Evolutionary conservation across 2,329 filamentous ascomycete species (phyloP).

Genomic region (Colletotrichum salicis): DNA sequence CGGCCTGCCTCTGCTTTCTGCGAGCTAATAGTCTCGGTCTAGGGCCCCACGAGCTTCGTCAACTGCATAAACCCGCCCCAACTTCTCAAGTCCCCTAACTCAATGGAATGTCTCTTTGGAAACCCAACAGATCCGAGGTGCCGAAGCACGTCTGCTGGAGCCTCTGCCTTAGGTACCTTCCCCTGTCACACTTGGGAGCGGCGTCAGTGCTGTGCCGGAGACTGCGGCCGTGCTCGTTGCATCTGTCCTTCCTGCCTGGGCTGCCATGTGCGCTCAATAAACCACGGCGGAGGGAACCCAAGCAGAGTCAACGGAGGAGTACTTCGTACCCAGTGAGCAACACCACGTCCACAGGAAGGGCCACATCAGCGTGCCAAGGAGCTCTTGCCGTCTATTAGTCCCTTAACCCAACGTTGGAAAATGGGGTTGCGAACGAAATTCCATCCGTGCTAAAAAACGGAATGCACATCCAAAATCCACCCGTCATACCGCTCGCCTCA

Average conservation of each 20-base stretch:
- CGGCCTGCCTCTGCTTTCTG: not conserved
- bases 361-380: conserved; percentile 27
- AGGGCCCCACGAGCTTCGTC: not conserved
- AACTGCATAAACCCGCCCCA: not conserved
- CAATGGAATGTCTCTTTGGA: not conserved
- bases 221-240: conserved; percentile 20
- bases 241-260: conserved; percentile 10
- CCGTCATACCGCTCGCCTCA: conserved; percentile 15
- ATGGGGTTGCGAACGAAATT: conserved; percentile 9
- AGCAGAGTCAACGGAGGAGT: not conserved
- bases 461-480: conserved; percentile 20
- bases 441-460: conserved; percentile 24
- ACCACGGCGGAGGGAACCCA: conserved; percentile 4
- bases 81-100: not conserved
- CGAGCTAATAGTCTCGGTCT: not conserved
- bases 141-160: not conserved
- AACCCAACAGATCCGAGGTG: not conserved
- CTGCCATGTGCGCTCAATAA: conserved; percentile 22
- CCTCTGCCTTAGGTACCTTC: not conserved
- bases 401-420: conserved; percentile 7
- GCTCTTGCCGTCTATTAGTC: conserved; percentile 16
- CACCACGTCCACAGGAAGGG: not conserved
- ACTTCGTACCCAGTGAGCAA: not conserved
- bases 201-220: conserved; percentile 29
- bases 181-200: conserved; percentile 7